A percentile compares a stretch with the other conserved stretches of the same genome.
Evolutionary conservation across 768 basidiomycete species (phyloP).

Genomic region (Rossbeevera mucosa): DNA sequence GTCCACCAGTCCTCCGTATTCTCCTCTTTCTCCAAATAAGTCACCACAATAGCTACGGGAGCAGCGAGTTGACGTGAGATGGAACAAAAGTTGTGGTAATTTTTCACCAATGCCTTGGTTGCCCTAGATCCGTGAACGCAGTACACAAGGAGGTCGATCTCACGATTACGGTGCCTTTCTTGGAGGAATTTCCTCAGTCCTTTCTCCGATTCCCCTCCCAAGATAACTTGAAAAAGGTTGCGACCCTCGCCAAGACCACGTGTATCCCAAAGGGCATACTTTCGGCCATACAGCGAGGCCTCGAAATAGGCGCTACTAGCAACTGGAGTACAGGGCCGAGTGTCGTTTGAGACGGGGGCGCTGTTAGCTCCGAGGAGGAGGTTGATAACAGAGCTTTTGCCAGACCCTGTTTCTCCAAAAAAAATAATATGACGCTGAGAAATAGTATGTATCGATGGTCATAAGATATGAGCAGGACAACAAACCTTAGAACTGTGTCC

Average conservation of each 20-base stretch:
- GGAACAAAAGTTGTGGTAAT: constrained; percentile 33
- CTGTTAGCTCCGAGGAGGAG: constrained; percentile 11
- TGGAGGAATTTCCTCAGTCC: constrained; percentile 19
- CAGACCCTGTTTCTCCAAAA: constrained; percentile 21
- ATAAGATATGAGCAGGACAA: background rate
- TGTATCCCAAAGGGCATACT: constrained; percentile 33
- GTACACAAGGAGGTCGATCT: constrained; percentile 39
- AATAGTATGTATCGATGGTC: background rate
- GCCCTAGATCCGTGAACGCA: constrained; percentile 35
- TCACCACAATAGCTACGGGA: constrained; percentile 35
- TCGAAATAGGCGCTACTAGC: background rate
- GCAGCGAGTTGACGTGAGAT: constrained; percentile 34
- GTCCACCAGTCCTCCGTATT: constrained; percentile 31
- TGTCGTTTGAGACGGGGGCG: constrained; percentile 6
- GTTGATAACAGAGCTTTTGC: constrained; percentile 28
- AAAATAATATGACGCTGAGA: constrained; percentile 17
- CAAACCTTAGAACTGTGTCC: background rate
- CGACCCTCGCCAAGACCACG: constrained; percentile 34
- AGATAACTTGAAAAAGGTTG: constrained; percentile 8
- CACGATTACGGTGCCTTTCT: constrained; percentile 17
- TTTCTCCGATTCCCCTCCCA: constrained; percentile 9
- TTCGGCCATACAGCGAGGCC: background rate
- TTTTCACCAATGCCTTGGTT: constrained; percentile 21
- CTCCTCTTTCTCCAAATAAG: constrained; percentile 26
- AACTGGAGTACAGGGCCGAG: constrained; percentile 12